Percentiles rank a stretch among this genome's conserved stretches.
phyloP scores from a whole-genome alignment of 129 eudicot genomes.

The Chrysanthemum makinoi region DNA sequence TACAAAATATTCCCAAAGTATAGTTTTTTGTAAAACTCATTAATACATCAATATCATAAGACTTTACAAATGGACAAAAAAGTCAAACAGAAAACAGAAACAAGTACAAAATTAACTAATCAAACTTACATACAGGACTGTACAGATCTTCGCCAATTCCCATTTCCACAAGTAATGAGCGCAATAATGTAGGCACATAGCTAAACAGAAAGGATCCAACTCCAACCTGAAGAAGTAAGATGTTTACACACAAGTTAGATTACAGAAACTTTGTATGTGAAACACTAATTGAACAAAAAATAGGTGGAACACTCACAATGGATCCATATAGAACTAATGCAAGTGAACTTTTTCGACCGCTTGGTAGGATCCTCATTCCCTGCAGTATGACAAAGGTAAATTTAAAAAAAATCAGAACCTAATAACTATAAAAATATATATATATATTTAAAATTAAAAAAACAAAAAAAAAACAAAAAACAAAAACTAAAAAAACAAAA shows the following conservation, averaged over 20 bases:
- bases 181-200: slow-evolving; percentile 65
- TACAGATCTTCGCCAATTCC: slow-evolving; percentile 81
- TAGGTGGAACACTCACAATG: slow-evolving; percentile 46
- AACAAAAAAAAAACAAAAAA: no score
- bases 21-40: no score
- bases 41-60: no score
- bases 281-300: slow-evolving; percentile 8
- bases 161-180: slow-evolving; percentile 53
- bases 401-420: not conserved
- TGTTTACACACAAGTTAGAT: slow-evolving; percentile 12
- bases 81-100: not conserved
- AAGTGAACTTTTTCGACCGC: slow-evolving; percentile 74
- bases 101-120: slow-evolving; percentile 13
- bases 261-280: not conserved
- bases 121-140: slow-evolving; percentile 95
- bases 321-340: slow-evolving; percentile 70
- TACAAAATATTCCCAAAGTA: no score
- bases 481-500: no score
- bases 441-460: not conserved
- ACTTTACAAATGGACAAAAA: not conserved
- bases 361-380: slow-evolving; percentile 98
- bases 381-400: slow-evolving; percentile 30
- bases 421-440: not conserved
- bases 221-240: slow-evolving; percentile 57
- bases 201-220: slow-evolving; percentile 68